phyloP scores from a whole-genome alignment of 805 yeast genomes.

The Lachancea cidri region DNA sequence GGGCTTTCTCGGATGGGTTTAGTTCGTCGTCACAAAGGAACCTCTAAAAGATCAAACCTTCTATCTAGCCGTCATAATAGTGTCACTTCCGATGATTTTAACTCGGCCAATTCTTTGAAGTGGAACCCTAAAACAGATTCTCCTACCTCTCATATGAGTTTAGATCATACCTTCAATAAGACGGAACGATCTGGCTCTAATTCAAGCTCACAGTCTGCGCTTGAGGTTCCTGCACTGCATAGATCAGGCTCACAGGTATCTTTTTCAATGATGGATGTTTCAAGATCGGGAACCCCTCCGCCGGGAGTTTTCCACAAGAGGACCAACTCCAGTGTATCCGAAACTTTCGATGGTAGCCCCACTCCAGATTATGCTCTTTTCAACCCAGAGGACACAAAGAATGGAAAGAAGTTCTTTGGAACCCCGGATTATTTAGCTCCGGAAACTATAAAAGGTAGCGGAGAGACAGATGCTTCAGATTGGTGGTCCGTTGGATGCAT shows the following conservation, averaged over 20 bases:
- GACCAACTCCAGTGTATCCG: constrained; percentile 36
- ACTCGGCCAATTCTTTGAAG: constrained; percentile 4
- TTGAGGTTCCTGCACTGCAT: constrained; percentile 21
- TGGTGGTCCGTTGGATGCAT: constrained; percentile 99
- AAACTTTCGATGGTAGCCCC: constrained; percentile 12
- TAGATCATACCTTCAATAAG: constrained; percentile 3
- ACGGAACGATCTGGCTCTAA: constrained; percentile 15
- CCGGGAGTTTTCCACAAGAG: constrained; percentile 12
- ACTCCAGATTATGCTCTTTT: constrained; percentile 53
- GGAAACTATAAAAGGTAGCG: constrained; percentile 81
- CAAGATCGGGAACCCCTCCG: constrained; percentile 30
- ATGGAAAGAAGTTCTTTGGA: constrained; percentile 73
- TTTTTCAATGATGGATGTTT: constrained; percentile 23
- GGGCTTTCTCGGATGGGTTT: constrained; percentile 90
- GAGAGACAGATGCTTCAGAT: constrained; percentile 62
- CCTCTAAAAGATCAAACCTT: not conserved
- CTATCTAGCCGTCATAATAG: constrained; percentile 7
- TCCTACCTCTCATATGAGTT: not conserved
- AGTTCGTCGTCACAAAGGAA: constrained; percentile 64
- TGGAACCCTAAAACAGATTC: constrained; percentile 8
- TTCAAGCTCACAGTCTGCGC: constrained; percentile 18
- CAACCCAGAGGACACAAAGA: constrained; percentile 58
- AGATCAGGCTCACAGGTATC: constrained; percentile 30
- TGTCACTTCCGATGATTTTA: constrained; percentile 6
- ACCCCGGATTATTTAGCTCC: constrained; percentile 98